Evolutionary conservation across 345 rosid species (phyloP).

Genomic region (Corymbia maculata): DNA sequence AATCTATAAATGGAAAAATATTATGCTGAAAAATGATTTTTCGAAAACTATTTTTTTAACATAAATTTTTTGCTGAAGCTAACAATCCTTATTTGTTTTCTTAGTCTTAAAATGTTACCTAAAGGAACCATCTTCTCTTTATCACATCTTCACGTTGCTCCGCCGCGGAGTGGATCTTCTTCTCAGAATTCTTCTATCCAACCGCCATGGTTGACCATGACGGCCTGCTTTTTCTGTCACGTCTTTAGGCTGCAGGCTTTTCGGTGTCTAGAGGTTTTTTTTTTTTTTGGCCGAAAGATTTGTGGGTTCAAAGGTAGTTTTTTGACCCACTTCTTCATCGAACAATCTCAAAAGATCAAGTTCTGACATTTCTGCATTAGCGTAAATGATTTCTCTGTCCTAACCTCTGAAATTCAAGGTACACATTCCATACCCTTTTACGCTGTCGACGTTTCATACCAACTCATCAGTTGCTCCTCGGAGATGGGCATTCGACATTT

Average conservation of each 20-base stretch:
- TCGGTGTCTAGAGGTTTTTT: too few species aligned
- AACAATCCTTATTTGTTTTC: too few species aligned
- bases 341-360: too few species aligned
- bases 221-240: too few species aligned
- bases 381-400: too few species aligned
- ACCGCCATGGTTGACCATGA: too few species aligned
- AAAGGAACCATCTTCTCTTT: not conserved
- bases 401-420: not conserved
- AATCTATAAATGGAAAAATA: not conserved
- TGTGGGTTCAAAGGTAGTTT: too few species aligned
- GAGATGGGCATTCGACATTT: not conserved
- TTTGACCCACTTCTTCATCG: too few species aligned
- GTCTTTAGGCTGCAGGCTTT: too few species aligned
- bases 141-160: not conserved
- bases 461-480: not conserved
- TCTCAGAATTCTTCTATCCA: not conserved
- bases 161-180: not conserved
- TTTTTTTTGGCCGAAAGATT: too few species aligned
- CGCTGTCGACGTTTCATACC: not conserved
- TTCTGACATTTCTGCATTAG: too few species aligned
- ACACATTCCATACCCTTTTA: not conserved
- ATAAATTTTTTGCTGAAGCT: not conserved
- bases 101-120: not conserved
- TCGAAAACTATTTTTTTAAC: rapidly evolving
- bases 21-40: not conserved